phyloP scores from a whole-genome alignment of 208 protist species.

The Trypanosoma grayi region DNA sequence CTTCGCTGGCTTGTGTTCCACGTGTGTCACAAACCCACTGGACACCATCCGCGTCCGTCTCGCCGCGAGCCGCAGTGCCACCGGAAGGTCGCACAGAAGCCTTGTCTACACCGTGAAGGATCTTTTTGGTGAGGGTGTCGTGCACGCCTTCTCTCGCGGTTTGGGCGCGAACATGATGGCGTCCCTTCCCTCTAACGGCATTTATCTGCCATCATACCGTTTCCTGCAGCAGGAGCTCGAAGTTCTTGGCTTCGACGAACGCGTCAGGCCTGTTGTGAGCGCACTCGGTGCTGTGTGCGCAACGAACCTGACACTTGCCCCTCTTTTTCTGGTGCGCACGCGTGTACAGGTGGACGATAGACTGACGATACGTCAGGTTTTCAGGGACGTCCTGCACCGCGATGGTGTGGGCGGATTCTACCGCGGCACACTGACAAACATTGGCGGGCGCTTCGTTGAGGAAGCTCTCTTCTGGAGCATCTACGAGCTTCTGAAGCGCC shows the following conservation, averaged over 20 bases:
- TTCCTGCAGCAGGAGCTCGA: constrained; percentile 60
- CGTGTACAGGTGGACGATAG: constrained; percentile 82
- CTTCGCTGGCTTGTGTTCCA: constrained; percentile 88
- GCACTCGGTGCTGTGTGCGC: constrained; percentile 74
- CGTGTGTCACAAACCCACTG: constrained; percentile 85
- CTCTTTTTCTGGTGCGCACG: constrained; percentile 87
- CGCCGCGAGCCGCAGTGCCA: constrained; percentile 60
- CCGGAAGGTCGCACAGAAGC: constrained; percentile 79
- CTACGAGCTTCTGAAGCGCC: constrained; percentile 84
- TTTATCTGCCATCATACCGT: constrained; percentile 85
- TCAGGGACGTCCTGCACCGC: constrained; percentile 53
- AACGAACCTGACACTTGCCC: constrained; percentile 73
- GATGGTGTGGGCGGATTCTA: constrained; percentile 82
- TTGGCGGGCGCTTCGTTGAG: constrained; percentile 83
- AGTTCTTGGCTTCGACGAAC: constrained; percentile 41
- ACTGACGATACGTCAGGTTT: constrained; percentile 75
- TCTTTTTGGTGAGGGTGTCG: constrained; percentile 64
- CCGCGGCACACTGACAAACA: constrained; percentile 82
- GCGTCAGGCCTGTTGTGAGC: constrained; percentile 46
- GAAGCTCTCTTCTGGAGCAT: constrained; percentile 86
- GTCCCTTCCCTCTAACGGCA: constrained; percentile 85
- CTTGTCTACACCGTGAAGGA: constrained; percentile 57
- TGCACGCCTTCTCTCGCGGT: constrained; percentile 76
- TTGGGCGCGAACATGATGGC: constrained; percentile 86
- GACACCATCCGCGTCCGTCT: constrained; percentile 89